Conservation (phyloP, 176 grass and related monocot species). For the Zoysia japonica region DNA sequence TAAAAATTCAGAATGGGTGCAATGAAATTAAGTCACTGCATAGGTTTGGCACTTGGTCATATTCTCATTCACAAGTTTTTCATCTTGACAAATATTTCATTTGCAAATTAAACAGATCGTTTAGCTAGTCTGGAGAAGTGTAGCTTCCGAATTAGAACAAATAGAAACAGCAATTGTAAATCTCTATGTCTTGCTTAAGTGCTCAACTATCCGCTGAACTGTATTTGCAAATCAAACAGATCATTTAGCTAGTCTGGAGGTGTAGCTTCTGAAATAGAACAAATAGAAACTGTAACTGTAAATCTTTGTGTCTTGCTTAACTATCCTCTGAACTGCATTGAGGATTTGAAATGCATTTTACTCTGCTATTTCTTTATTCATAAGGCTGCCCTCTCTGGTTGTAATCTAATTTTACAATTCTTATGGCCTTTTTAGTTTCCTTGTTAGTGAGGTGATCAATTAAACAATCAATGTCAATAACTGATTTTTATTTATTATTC, state of each 20-base stretch:
- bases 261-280: too few species aligned
- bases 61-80: background rate
- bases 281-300: background rate
- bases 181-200: background rate
- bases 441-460: too few species aligned
- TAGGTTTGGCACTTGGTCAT: too few species aligned
- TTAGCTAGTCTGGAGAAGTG: background rate
- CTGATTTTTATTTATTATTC: too few species aligned
- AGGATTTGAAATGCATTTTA: too few species aligned
- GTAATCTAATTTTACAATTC: too few species aligned
- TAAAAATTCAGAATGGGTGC: background rate
- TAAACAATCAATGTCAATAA: too few species aligned
- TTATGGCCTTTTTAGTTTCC: background rate
- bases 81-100: background rate
- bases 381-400: too few species aligned
- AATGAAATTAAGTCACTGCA: background rate
- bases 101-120: conserved; percentile 5
- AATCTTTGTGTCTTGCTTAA: background rate
- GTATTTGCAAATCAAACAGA: too few species aligned
- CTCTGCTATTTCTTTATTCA: too few species aligned
- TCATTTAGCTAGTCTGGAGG: too few species aligned
- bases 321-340: background rate
- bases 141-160: background rate
- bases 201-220: too few species aligned
- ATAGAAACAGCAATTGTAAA: background rate